phyloP scores from a whole-genome alignment of 2,329 filamentous ascomycete genomes.

The Talaromyces piceae region DNA sequence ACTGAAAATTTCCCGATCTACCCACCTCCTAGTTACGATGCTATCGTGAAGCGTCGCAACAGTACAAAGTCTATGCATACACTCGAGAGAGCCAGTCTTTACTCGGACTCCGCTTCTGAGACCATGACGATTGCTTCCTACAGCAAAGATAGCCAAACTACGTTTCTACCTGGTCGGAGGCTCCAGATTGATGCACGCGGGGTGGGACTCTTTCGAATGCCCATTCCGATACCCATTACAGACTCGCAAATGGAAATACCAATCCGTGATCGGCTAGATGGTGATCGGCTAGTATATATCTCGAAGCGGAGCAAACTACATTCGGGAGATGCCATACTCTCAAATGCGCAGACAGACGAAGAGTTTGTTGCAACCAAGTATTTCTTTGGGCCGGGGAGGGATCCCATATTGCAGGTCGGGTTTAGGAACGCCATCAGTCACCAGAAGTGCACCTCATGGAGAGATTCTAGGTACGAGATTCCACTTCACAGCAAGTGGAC shows the following conservation, averaged over 20 bases:
- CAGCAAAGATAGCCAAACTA: not conserved
- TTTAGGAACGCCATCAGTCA: not conserved
- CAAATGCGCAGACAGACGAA: constrained; percentile 26
- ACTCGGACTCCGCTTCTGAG: not conserved
- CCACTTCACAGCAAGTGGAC: constrained; percentile 34
- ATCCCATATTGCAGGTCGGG: constrained; percentile 40
- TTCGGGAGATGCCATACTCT: constrained; percentile 46
- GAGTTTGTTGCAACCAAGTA: constrained; percentile 51
- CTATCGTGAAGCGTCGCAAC: not conserved
- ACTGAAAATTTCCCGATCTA: not conserved
- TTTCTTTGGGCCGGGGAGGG: constrained; percentile 45
- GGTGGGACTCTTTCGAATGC: constrained; percentile 21
- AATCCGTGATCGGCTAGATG: constrained; percentile 25
- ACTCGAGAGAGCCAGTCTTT: not conserved
- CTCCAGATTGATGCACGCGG: constrained; percentile 23
- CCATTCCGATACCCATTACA: constrained; percentile 26
- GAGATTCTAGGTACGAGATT: not conserved
- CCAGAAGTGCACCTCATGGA: no score
- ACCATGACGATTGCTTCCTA: not conserved
- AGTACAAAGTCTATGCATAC: not conserved
- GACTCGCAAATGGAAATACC: constrained; percentile 27
- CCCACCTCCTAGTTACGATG: not conserved
- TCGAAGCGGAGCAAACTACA: constrained; percentile 43
- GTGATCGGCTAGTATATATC: constrained; percentile 39
- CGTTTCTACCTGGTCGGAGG: not conserved